A percentile compares a stretch with the other conserved stretches of the same genome.
Evolutionary conservation across 2,329 filamentous ascomycete genomes (phyloP).

Genomic region (Aspergillus hortae): DNA sequence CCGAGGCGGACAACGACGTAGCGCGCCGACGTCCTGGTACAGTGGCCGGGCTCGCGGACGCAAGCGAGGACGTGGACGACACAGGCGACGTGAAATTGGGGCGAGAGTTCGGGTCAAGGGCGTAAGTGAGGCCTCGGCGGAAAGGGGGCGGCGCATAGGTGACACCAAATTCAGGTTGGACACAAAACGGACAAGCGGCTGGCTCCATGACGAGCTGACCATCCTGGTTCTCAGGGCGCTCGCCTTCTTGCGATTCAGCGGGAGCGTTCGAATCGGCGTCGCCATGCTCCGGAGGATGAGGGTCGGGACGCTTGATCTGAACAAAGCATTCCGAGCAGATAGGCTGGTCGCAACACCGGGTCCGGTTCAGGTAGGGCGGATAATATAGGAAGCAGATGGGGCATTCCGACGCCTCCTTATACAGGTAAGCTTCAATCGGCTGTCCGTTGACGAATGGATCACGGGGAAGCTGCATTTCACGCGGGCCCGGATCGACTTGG

Average conservation of each 20-base stretch:
- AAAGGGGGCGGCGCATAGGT: constrained; percentile 89
- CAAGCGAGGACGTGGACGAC: constrained; percentile 80
- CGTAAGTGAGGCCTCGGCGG: constrained; percentile 74
- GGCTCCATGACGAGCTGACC: constrained; percentile 81
- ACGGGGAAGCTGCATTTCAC: constrained; percentile 73
- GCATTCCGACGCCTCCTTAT: constrained; percentile 86
- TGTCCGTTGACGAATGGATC: constrained; percentile 94
- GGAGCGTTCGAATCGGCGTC: constrained; percentile 41
- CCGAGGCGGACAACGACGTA: constrained; percentile 73
- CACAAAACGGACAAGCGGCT: constrained; percentile 90
- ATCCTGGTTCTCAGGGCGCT: constrained; percentile 40
- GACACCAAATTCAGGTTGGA: constrained; percentile 92
- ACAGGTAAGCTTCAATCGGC: constrained; percentile 84
- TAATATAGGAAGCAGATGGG: constrained; percentile 97
- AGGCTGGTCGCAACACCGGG: constrained; percentile 88
- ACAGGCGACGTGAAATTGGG: constrained; percentile 64
- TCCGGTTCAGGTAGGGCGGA: constrained; percentile 89
- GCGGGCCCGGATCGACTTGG: constrained; percentile 67
- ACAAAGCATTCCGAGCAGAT: constrained; percentile 99
- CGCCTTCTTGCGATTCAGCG: constrained; percentile 26
- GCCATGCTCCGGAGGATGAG: constrained; percentile 79
- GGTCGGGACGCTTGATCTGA: constrained; percentile 92
- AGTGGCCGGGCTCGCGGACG: constrained; percentile 49
- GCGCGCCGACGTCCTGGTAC: constrained; percentile 53
- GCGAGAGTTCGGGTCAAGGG: constrained; percentile 49